These are phyloP conservation scores for Umbelopsis ramanniana DNA, from an alignment of 192 early-diverging fungal species.

Conservation along the genomic window DNA sequence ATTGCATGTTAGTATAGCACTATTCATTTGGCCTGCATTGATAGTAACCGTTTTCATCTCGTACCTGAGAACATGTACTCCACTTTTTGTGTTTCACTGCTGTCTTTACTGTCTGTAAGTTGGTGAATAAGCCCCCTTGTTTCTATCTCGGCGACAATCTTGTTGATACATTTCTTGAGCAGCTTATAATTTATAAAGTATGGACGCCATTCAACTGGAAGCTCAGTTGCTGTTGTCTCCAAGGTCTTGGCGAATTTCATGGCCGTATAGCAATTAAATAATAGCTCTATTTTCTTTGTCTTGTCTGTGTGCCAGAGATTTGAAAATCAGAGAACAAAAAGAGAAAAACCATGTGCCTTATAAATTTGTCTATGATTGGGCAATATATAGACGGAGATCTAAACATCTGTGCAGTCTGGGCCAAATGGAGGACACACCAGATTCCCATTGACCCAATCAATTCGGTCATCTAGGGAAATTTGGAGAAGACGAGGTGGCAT, in stretches of 20 bases:
- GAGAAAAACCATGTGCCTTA: conserved; percentile 9
- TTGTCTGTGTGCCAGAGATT: not conserved
- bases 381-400: not conserved
- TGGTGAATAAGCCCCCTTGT: conserved; percentile 25
- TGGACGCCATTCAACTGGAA: conserved; percentile 65
- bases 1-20: too few relatives aligned
- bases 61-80: conserved; percentile 39
- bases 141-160: conserved; percentile 62
- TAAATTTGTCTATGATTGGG: not conserved
- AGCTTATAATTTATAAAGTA: conserved; percentile 66
- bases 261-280: not conserved
- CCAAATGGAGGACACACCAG: too few relatives aligned
- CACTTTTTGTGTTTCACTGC: conserved; percentile 12
- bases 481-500: too few relatives aligned
- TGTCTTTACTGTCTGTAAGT: not conserved
- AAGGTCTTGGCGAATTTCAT: conserved; percentile 72
- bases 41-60: not conserved
- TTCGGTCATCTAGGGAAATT: too few relatives aligned
- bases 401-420: not conserved
- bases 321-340: not conserved
- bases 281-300: too few relatives aligned
- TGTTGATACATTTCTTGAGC: conserved; percentile 64
- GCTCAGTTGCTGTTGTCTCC: conserved; percentile 56
- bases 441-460: too few relatives aligned
- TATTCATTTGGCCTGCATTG: not conserved